Evolutionary conservation across 2,329 filamentous ascomycete species (phyloP).

Genomic region (Tricladium varicosporioides): DNA sequence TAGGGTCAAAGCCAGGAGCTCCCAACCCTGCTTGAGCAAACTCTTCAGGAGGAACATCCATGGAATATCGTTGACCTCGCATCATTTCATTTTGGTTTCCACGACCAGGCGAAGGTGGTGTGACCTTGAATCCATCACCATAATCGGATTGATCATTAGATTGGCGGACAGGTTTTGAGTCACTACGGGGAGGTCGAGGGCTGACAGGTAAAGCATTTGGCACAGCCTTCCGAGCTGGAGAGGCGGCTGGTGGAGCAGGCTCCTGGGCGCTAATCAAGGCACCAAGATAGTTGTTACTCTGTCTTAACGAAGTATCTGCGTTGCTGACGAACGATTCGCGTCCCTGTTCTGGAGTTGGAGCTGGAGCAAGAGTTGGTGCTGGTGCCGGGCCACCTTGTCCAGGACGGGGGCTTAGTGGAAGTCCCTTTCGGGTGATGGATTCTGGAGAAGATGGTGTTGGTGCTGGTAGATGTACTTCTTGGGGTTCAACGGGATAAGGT

Average conservation of each 20-base stretch:
- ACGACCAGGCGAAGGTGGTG: conserved; percentile 42
- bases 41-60: conserved; percentile 36
- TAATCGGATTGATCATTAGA: conserved; percentile 49
- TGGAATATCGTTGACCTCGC: conserved; percentile 34
- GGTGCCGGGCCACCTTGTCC: background rate
- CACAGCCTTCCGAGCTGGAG: conserved; percentile 15
- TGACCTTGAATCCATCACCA: conserved; percentile 49
- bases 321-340: conserved; percentile 20
- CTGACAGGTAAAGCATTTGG: conserved; percentile 33
- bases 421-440: conserved; percentile 19
- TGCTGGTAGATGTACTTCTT: conserved; percentile 21
- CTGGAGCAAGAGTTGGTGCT: conserved; percentile 6
- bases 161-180: conserved; percentile 28
- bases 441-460: conserved; percentile 9
- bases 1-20: conserved; percentile 53
- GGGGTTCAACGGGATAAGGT: conserved; percentile 24
- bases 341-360: conserved; percentile 6
- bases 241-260: conserved; percentile 6
- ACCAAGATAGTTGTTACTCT: conserved; percentile 34
- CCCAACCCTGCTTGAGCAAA: conserved; percentile 44
- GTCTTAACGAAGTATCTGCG: conserved; percentile 18
- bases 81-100: conserved; percentile 14
- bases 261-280: conserved; percentile 20
- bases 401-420: conserved; percentile 20
- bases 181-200: conserved; percentile 37